These are phyloP conservation scores for Rhodosporidiobolus odoratus DNA, from an alignment of 768 basidiomycete species.

Conservation along the genomic window DNA sequence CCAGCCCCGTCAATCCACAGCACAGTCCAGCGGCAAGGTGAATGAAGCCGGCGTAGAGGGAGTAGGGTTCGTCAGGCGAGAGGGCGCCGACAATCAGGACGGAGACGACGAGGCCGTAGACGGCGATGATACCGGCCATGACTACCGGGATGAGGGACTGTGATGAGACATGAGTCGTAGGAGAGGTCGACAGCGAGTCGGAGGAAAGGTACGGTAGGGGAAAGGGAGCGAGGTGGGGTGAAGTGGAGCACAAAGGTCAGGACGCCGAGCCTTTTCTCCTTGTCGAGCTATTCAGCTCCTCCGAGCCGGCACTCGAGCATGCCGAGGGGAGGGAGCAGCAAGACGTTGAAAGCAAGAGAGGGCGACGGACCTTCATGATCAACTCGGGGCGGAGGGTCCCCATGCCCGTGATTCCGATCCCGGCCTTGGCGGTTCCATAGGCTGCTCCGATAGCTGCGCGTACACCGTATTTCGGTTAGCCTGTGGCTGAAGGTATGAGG, in stretches of 20 bases:
- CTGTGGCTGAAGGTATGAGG: neutral
- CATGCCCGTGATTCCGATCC: slow-evolving; percentile 92
- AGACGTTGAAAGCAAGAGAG: neutral
- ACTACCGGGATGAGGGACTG: slow-evolving; percentile 94
- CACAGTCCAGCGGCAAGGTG: slow-evolving; percentile 88
- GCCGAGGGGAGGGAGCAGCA: too few species aligned
- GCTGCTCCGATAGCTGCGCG: slow-evolving; percentile 81
- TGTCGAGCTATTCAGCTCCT: too few species aligned
- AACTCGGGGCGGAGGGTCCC: slow-evolving; percentile 91
- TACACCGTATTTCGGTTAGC: neutral
- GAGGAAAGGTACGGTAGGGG: neutral
- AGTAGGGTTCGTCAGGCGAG: slow-evolving; percentile 36
- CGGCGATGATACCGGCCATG: slow-evolving; percentile 97
- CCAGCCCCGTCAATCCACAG: slow-evolving; percentile 83
- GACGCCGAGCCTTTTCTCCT: neutral
- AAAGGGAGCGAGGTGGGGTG: neutral
- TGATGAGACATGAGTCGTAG: too few species aligned
- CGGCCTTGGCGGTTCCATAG: slow-evolving; percentile 91
- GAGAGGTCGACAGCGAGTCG: too few species aligned
- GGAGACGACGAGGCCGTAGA: slow-evolving; percentile 92
- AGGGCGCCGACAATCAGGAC: slow-evolving; percentile 73
- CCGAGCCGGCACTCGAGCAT: too few species aligned
- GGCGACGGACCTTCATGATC: slow-evolving; percentile 80
- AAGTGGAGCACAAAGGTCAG: neutral
- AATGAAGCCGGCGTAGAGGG: slow-evolving; percentile 59